Evolutionary conservation across 2,329 filamentous ascomycete genomes (phyloP).

Genomic region (Colletotrichum lentis): DNA sequence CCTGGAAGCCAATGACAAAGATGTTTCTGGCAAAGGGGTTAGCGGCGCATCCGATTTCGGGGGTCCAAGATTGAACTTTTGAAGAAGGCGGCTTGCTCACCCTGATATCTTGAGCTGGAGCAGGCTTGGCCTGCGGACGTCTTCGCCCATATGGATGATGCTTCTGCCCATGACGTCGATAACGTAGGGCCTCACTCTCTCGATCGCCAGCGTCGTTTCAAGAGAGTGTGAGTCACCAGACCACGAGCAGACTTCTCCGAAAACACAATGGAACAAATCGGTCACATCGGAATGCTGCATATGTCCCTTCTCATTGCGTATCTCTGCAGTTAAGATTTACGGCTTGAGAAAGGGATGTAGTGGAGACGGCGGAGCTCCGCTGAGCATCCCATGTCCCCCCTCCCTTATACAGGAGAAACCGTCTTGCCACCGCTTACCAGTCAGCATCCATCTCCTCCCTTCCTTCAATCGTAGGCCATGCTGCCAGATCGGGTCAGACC

Average conservation of each 20-base stretch:
- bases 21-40: constrained; percentile 46
- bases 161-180: constrained; percentile 51
- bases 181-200: constrained; percentile 49
- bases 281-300: constrained; percentile 1
- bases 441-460: not conserved
- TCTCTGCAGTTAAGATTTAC: constrained; percentile 24
- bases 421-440: constrained; percentile 5
- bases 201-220: constrained; percentile 40
- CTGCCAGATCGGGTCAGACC: constrained; percentile 29
- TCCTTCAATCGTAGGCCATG: constrained; percentile 16
- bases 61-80: not conserved
- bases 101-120: constrained; percentile 55
- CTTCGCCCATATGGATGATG: constrained; percentile 53
- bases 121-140: constrained; percentile 51
- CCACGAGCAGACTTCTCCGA: not conserved
- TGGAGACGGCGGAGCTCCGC: constrained; percentile 30
- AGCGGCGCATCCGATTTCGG: not conserved
- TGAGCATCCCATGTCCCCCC: constrained; percentile 1
- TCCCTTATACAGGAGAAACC: not conserved
- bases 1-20: constrained; percentile 40
- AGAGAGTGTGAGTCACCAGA: not conserved
- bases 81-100: constrained; percentile 35
- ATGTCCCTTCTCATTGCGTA: not conserved
- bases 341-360: not conserved
- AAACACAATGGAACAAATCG: constrained; percentile 5